Evolutionary conservation across 192 early-diverging fungal species (phyloP).

Genomic region (Gaertneriomyces sp.): DNA sequence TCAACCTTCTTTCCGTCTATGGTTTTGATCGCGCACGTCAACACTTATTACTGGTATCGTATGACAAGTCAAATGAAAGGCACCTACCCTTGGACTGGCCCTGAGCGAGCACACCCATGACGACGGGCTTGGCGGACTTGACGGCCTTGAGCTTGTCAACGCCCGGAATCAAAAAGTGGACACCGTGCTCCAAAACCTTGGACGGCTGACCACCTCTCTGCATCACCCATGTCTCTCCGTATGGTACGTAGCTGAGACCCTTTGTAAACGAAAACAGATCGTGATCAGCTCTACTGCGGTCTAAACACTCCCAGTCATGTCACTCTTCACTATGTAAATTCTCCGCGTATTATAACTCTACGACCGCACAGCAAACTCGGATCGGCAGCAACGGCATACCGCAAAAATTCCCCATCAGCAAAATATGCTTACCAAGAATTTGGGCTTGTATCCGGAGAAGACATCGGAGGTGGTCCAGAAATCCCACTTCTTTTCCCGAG

Average conservation of each 20-base stretch:
- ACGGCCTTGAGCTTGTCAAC: constrained; percentile 46
- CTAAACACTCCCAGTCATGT: too few species aligned
- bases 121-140: constrained; percentile 40
- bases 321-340: too few species aligned
- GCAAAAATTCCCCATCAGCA: too few species aligned
- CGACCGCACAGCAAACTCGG: too few species aligned
- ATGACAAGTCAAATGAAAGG: not conserved
- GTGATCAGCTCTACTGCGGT: not conserved
- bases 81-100: constrained; percentile 37
- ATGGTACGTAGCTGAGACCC: constrained; percentile 45
- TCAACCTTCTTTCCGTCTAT: constrained; percentile 45
- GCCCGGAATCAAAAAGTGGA: constrained; percentile 42
- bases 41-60: not conserved
- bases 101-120: constrained; percentile 42
- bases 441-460: constrained; percentile 41
- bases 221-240: constrained; percentile 50
- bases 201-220: constrained; percentile 33
- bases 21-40: not conserved
- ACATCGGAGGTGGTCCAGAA: constrained; percentile 55
- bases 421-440: constrained; percentile 25
- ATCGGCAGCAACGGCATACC: too few species aligned
- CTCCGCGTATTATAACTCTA: too few species aligned
- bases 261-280: constrained; percentile 2
- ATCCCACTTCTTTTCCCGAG: constrained; percentile 52
- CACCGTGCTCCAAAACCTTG: constrained; percentile 30